Conservation (phyloP, 371 early-diverging fungal genomes). For the Chytridium lagenaria region DNA sequence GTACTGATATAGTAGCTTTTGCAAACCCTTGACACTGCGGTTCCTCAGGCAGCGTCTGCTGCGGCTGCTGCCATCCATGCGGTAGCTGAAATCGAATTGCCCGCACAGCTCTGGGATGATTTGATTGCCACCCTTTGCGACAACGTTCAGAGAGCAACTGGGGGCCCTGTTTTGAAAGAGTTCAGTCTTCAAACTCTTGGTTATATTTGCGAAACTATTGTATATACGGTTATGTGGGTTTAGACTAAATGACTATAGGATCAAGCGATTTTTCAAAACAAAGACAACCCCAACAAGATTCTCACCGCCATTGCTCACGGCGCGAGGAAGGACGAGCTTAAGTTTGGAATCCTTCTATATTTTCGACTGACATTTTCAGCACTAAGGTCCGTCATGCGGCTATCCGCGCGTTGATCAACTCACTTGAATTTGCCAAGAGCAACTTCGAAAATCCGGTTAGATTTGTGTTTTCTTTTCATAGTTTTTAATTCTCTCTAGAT, state of each 20-base stretch:
- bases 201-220: conserved; percentile 87
- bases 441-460: conserved; percentile 77
- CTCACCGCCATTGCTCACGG: conserved; percentile 93
- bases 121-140: conserved; percentile 78
- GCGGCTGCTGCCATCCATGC: conserved; percentile 86
- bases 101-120: conserved; percentile 81
- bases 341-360: too few species aligned
- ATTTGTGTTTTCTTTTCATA: not conserved
- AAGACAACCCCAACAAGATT: conserved; percentile 78
- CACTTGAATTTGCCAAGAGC: conserved; percentile 87
- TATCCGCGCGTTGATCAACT: conserved; percentile 87
- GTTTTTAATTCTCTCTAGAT: conserved; percentile 50
- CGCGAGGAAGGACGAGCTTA: conserved; percentile 86
- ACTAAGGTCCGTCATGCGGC: conserved; percentile 87
- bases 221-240: conserved; percentile 46
- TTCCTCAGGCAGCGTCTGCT: conserved; percentile 68
- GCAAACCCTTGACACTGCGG: conserved; percentile 70
- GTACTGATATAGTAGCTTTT: conserved; percentile 57
- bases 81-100: conserved; percentile 91
- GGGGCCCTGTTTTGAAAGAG: conserved; percentile 56
- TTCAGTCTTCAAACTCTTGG: conserved; percentile 88
- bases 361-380: conserved; percentile 44
- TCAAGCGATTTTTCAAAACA: conserved; percentile 69
- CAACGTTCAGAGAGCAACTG: conserved; percentile 68
- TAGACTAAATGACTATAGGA: conserved; percentile 55